Evolutionary conservation across 208 protist species (phyloP), one percentile per base, ranked within the genome.

Genomic region (Sergeia podlipaevii): DNA sequence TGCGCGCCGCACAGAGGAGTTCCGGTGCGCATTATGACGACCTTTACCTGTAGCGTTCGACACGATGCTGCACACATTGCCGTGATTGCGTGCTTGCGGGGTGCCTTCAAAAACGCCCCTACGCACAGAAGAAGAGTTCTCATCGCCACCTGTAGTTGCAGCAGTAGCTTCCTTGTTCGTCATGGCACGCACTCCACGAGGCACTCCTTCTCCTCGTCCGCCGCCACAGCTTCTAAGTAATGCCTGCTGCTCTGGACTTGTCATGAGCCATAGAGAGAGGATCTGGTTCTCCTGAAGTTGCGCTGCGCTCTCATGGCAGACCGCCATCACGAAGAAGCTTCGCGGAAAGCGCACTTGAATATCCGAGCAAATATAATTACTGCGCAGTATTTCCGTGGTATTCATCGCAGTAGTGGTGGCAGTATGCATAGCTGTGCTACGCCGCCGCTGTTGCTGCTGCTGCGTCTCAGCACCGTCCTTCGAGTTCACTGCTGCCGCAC

Each of bases 321-420:
- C 54, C 13, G 64, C 52, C 28, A 49, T 70, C 32, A 70, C 43
- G 39, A 64, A 64, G 38, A 70, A 70, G 45, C 49, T 60, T 21
- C 50, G 51, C 10, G 46, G n/a, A 36, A 62, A 64, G 26, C 54
- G 45, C 3, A 24, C 17, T 43, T 70, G 64, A 24, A 57, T 44
- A 4, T 63, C 32, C 18, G 38, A 42, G 49, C 36, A 28, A 20
- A 58, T 17, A 49, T 70, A 70, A 15, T 34, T 27, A 30, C 64
- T 66, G 6, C 38, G 51, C 51, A 47, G 51, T 10, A 0, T 34
- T 32, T 13, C 41, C 26, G 21, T 38, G 28, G 36, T 30, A 17
- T 20, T 44, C 44, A 13, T 63, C 26, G 5, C 32, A 27, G 11
- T 18, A 18, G 27, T 24, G 42, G 34, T 52, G 46, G n/a, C 28